Evolutionary conservation across 192 early-diverging fungal genomes (phyloP).

Genomic region (Obelidium mucronatum): DNA sequence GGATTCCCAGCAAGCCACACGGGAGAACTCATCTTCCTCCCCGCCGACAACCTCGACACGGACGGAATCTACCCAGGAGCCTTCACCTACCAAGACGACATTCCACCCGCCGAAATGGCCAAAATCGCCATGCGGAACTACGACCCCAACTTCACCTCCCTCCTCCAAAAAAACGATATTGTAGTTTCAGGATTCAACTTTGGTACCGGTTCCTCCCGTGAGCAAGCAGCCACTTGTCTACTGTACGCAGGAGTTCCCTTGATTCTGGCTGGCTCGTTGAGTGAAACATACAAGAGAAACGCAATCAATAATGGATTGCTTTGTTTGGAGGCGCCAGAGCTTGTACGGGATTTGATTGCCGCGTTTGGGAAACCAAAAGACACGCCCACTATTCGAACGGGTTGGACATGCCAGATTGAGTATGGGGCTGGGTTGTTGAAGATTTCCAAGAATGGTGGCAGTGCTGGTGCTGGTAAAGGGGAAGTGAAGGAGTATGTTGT

Average conservation of each 20-base stretch:
- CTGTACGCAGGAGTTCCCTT: constrained; percentile 84
- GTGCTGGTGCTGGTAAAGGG: no score
- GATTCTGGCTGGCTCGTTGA: constrained; percentile 90
- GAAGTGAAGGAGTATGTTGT: constrained; percentile 51
- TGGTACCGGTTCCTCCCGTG: constrained; percentile 96
- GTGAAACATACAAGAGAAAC: constrained; percentile 99
- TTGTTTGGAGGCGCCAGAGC: constrained; percentile 83
- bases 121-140: constrained; percentile 99
- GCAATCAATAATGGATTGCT: constrained; percentile 98
- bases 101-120: constrained; percentile 88
- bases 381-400: constrained; percentile 72
- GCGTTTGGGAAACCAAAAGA: constrained; percentile 31
- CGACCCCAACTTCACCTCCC: constrained; percentile 82
- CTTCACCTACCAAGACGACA: constrained; percentile 98
- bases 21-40: constrained; percentile 90
- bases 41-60: constrained; percentile 96
- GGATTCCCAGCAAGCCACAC: constrained; percentile 79
- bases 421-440: constrained; percentile 72
- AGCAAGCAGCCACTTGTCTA: constrained; percentile 97
- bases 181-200: constrained; percentile 96
- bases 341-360: constrained; percentile 77
- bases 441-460: constrained; percentile 53
- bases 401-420: constrained; percentile 74
- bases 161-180: constrained; percentile 77
- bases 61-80: constrained; percentile 99